Evolutionary conservation across 495 filamentous ascomycete species (phyloP), one percentile per base, ranked within the genome.

Genomic region (Penicillium taxi): DNA sequence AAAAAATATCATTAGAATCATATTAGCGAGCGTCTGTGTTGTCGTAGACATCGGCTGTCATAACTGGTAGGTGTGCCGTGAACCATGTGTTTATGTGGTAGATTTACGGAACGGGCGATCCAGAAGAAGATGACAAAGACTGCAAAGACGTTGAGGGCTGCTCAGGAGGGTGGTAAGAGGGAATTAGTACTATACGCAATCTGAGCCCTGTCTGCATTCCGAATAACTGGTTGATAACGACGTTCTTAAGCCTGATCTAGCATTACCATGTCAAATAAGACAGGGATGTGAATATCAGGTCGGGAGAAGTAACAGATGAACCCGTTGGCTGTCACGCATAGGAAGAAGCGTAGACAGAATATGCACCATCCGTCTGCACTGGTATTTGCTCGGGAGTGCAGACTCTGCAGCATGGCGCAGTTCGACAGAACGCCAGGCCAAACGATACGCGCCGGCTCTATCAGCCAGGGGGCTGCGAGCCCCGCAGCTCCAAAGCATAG

Each of bases 261-360:
- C 84, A 89, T 31, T 90, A 60, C 35, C 86, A 81, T 49, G 76
- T 90, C 64, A 94, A 94, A 48, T 89, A 89, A 52, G 81, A 86
- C 37, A 91, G 66, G 0, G 83, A 84, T 3, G 86, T 85, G 56
- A 90, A 75, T 29, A 91, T 64, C 6, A 94, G 64, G 0, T 84
- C 86, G 86, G 8, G 80, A 72, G 47, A 75, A 80, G 52, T 90
- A 94, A 64, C 86, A 94, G n/a, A 74, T 36, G 35, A 72, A 76
- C 2, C 66, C 60, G n/a, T 45, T 58, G 3, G 61, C 31, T 11
- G 70, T 74, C 16, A 79, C 48, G 9, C 71, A 48, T 14, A 63
- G 55, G 41, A 81, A 81, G 69, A 75, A 80, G 20, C 68, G 56
- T 26, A 76, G 72, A 39, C 77, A 67, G 7, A 76, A 70, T 53